Evolutionary conservation across 805 yeast species (phyloP).

Genomic region (Monosporozyma siamensis): DNA sequence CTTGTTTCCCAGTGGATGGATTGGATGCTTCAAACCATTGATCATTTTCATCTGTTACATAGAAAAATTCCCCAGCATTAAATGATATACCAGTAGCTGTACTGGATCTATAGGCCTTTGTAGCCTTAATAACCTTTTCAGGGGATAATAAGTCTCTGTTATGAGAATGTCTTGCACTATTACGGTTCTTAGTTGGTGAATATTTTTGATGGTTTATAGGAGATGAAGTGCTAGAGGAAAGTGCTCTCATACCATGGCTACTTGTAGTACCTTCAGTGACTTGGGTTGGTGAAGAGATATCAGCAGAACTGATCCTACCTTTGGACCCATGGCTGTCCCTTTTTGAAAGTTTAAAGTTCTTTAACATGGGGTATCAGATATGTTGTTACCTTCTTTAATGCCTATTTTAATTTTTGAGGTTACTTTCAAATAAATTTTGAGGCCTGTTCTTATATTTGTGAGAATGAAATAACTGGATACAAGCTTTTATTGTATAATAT

Average conservation of each 20-base stretch:
- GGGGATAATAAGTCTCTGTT: slow-evolving; percentile 34
- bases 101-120: slow-evolving; percentile 66
- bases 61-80: slow-evolving; percentile 78
- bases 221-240: slow-evolving; percentile 8
- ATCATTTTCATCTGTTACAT: slow-evolving; percentile 55
- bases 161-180: slow-evolving; percentile 3
- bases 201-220: slow-evolving; percentile 4
- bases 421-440: background rate
- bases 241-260: slow-evolving; percentile 20
- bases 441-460: background rate
- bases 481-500: too few relatives aligned
- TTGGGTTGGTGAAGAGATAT: slow-evolving; percentile 30
- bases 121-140: slow-evolving; percentile 74
- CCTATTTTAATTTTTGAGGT: background rate
- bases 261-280: slow-evolving; percentile 13
- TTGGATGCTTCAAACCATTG: slow-evolving; percentile 86
- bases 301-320: slow-evolving; percentile 28
- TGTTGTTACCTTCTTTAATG: background rate
- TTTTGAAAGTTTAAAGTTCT: slow-evolving; percentile 25
- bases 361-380: slow-evolving; percentile 11
- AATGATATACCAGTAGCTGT: slow-evolving; percentile 76
- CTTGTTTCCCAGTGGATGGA: slow-evolving; percentile 66
- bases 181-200: slow-evolving; percentile 5
- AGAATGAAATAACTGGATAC: too few relatives aligned
- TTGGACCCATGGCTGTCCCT: slow-evolving; percentile 22